Conservation (phyloP, 2,329 filamentous ascomycete genomes). For the Fusarium domesticum region DNA sequence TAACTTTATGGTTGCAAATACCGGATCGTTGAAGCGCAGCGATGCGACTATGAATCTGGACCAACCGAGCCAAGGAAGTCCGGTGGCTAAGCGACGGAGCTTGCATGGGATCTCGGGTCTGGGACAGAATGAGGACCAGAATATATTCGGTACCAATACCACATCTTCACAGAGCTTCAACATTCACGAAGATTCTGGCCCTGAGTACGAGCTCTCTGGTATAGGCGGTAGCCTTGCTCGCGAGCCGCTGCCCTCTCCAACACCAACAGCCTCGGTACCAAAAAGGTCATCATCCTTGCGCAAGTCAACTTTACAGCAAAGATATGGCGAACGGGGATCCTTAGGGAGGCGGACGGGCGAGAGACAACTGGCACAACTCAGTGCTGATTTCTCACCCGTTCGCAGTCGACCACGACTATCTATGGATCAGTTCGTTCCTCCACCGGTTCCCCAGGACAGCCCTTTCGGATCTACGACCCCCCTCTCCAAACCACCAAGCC, state of each 20-base stretch:
- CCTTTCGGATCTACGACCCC: constrained; percentile 58
- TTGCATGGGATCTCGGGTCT: constrained; percentile 70
- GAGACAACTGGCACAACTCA: constrained; percentile 50
- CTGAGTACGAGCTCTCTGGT: constrained; percentile 54
- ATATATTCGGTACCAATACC: constrained; percentile 67
- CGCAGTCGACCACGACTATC: constrained; percentile 70
- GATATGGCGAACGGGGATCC: constrained; percentile 65
- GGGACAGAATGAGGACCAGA: constrained; percentile 57
- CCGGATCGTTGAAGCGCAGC: constrained; percentile 87
- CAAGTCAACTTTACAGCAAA: constrained; percentile 84
- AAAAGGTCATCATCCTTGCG: constrained; percentile 74
- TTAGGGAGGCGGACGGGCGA: constrained; percentile 60
- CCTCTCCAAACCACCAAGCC: constrained; percentile 48
- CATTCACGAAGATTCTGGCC: constrained; percentile 46
- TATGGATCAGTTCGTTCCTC: constrained; percentile 71
- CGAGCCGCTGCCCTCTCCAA: constrained; percentile 44
- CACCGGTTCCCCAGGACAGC: constrained; percentile 58
- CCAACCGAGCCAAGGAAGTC: constrained; percentile 73
- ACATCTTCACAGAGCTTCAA: constrained; percentile 47
- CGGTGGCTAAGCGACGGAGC: constrained; percentile 87
- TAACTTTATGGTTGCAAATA: constrained; percentile 36
- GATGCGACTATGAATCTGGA: constrained; percentile 89
- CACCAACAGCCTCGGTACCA: constrained; percentile 54
- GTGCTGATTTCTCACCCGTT: constrained; percentile 54
- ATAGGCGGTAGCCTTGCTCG: constrained; percentile 31